Conservation (phyloP, 306 rosid genomes). For the Fagus crenata region DNA sequence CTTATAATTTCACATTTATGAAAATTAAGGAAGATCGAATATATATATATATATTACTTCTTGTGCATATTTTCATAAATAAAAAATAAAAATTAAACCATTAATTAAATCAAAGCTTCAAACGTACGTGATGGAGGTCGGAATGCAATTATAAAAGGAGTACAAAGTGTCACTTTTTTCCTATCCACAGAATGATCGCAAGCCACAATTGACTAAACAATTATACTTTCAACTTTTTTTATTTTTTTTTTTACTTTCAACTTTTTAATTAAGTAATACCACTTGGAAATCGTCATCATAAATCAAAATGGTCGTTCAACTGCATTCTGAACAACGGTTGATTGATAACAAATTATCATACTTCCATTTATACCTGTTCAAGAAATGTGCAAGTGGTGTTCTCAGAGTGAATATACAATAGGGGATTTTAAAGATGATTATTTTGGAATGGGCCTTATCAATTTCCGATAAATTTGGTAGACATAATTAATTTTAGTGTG, state of each 20-base stretch:
- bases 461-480: too few relatives aligned
- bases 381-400: too few relatives aligned
- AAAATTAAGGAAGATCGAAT: too few relatives aligned
- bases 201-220: background rate
- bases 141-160: background rate
- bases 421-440: too few relatives aligned
- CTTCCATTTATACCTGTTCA: background rate
- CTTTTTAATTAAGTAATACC: background rate
- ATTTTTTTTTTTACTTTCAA: background rate
- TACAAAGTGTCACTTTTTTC: background rate
- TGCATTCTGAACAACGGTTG: background rate
- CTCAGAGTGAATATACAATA: too few relatives aligned
- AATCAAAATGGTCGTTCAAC: background rate
- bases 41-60: too few relatives aligned
- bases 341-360: background rate
- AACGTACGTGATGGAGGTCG: background rate
- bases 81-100: too few relatives aligned
- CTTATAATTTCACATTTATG: too few relatives aligned
- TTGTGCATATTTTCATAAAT: too few relatives aligned
- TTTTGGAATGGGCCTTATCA: too few relatives aligned
- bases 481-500: too few relatives aligned
- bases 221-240: background rate
- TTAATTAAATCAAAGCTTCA: background rate
- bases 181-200: too few relatives aligned
- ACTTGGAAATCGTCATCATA: background rate